Evolutionary conservation across 352 stramenopile species (phyloP).

Genomic region (Pythium scleroteichum): DNA sequence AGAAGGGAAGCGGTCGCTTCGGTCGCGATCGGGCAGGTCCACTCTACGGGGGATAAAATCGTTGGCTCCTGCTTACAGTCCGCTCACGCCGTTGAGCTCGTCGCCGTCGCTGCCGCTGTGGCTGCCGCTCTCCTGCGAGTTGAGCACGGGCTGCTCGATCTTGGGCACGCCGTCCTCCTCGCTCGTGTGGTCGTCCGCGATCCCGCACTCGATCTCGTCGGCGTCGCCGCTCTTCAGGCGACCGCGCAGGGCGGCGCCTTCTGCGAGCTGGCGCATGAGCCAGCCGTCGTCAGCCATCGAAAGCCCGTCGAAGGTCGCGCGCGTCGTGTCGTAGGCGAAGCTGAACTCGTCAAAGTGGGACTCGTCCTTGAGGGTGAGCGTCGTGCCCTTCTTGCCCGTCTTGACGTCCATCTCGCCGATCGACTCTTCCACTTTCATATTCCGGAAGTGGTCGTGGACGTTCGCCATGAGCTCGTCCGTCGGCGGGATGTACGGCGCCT

Average conservation of each 20-base stretch:
- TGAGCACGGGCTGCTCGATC: slow-evolving; percentile 39
- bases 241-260: slow-evolving; percentile 74
- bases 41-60: background rate
- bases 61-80: slow-evolving; percentile 5
- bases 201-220: slow-evolving; percentile 49
- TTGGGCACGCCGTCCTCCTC: slow-evolving; percentile 50
- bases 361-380: slow-evolving; percentile 44
- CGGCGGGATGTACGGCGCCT: slow-evolving; percentile 78
- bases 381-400: slow-evolving; percentile 57
- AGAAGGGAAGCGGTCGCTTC: no score
- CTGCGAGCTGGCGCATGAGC: slow-evolving; percentile 77
- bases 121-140: slow-evolving; percentile 49
- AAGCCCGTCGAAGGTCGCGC: slow-evolving; percentile 72
- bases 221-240: slow-evolving; percentile 45
- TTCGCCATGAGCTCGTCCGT: slow-evolving; percentile 86
- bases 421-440: slow-evolving; percentile 88
- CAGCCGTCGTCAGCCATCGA: slow-evolving; percentile 85
- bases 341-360: slow-evolving; percentile 89
- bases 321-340: slow-evolving; percentile 82
- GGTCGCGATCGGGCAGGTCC: background rate
- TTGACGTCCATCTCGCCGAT: slow-evolving; percentile 70
- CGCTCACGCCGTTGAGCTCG: slow-evolving; percentile 30
- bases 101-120: slow-evolving; percentile 69
- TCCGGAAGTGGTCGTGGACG: slow-evolving; percentile 86
- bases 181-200: slow-evolving; percentile 52